Base-by-base conservation (phyloP, 805 yeast genomes). In the Saturnispora galanensis region DNA sequence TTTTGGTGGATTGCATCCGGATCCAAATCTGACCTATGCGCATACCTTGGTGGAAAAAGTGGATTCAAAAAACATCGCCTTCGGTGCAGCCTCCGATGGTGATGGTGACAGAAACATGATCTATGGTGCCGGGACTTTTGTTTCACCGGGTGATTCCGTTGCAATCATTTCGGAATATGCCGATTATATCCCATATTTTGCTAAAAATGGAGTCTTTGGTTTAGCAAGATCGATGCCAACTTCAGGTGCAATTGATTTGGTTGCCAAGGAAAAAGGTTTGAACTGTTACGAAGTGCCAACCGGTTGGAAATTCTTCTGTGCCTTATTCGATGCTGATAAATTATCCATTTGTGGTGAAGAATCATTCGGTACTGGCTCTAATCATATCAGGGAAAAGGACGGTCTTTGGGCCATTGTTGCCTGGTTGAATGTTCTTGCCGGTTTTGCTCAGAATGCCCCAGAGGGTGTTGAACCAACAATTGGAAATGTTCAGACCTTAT, bases 81-180 rank as follows among this genome's bases (percentile, higher is more conserved):
- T 90, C 62, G 98, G 98, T 51, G 97, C 97, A 33, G 97, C 97
- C 8, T 84, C 95, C n/a, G 98, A 87, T 61, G 98, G 98, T 64
- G 98, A 90, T 57, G 98, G 98, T 64, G 98, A 90, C 62, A 79
- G 98, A 68, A 90, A 90, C 64, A 90, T 90, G 98, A 90, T 90
- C 58, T 93, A 93, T 64, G 98, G 98, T 48, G 87, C 86, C 35
- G 83, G 83, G 39, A 76, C 97, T 2, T 90, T 90, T 64, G 97
- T 90, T 11, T 88, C 97, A 1, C 98, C 98, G 8, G 97, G 98
- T 61, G 98, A 90, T 64, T 84, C 95, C 4, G 97, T 90, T 31
- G 97, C 98, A 36, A 90, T 90, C 53, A 90, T 90, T 61, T 89
- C 97, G 13, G 97, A 93, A 67, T 84, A 90, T 58, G 93, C 96